Conservation (phyloP, 805 yeast species). For the Komagataella ulmi region DNA sequence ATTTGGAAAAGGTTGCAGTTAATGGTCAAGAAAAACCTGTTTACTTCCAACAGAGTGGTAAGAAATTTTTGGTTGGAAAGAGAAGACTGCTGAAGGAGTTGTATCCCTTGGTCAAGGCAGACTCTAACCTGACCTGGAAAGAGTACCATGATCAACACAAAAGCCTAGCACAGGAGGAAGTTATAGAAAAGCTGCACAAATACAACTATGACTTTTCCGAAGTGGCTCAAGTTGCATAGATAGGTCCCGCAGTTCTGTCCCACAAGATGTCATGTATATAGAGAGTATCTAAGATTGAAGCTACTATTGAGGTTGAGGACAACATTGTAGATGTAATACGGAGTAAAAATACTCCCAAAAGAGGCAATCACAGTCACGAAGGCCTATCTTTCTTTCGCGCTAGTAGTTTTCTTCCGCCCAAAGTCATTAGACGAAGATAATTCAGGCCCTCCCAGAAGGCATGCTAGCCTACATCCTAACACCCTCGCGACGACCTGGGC, state of each 20-base stretch:
- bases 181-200: slow-evolving; percentile 34
- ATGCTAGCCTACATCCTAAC: background rate
- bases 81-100: slow-evolving; percentile 43
- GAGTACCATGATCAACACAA: slow-evolving; percentile 32
- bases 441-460: background rate
- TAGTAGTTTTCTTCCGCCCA: too few species aligned
- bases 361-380: background rate
- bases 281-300: background rate
- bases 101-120: slow-evolving; percentile 33
- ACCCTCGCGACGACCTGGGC: background rate
- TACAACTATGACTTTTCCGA: slow-evolving; percentile 11
- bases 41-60: slow-evolving; percentile 33
- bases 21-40: slow-evolving; percentile 22
- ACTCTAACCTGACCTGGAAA: slow-evolving; percentile 28
- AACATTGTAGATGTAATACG: background rate
- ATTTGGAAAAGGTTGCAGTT: slow-evolving; percentile 17
- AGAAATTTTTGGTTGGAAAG: slow-evolving; percentile 47
- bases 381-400: too few species aligned
- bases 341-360: background rate
- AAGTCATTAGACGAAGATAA: too few species aligned
- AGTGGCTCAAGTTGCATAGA: background rate
- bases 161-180: slow-evolving; percentile 29
- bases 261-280: background rate
- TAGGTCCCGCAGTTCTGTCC: background rate
- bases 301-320: background rate